Evolutionary conservation across 371 early-diverging fungal genomes (phyloP).

Genomic region (Mucor saturninus): DNA sequence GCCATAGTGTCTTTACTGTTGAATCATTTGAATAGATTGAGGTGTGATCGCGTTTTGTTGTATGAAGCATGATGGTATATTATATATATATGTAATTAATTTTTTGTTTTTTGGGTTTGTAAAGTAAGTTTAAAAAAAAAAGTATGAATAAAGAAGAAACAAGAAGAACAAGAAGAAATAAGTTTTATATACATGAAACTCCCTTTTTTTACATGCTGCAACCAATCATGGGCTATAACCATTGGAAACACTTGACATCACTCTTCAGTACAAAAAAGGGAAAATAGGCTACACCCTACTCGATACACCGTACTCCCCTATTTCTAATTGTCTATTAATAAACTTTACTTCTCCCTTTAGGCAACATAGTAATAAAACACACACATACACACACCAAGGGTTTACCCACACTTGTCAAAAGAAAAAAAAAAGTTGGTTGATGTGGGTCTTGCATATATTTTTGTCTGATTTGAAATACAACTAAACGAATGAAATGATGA

Average conservation of each 20-base stretch:
- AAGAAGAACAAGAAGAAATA: constrained; percentile 3
- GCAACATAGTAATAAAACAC: not conserved
- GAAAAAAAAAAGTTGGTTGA: not conserved
- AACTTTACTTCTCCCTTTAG: not conserved
- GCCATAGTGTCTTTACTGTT: constrained; percentile 16
- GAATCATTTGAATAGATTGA: constrained; percentile 9
- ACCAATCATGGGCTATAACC: not conserved
- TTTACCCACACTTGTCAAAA: not conserved
- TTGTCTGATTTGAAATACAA: constrained; percentile 1
- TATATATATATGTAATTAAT: no score
- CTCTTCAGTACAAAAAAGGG: not conserved
- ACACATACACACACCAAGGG: no score
- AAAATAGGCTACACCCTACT: not conserved
- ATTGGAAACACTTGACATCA: constrained; percentile 22
- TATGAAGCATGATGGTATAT: no score
- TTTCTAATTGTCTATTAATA: constrained; percentile 2
- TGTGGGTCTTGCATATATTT: not conserved
- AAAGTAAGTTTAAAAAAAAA: not conserved
- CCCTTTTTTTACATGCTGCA: not conserved
- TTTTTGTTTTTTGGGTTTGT: no score
- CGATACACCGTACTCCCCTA: not conserved
- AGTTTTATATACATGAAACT: not conserved
- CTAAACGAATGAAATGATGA: not conserved
- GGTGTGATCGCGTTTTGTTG: not conserved
- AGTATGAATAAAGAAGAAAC: not conserved